Evolutionary conservation across 176 grass and related monocot genomes (phyloP), one percentile per base, ranked within the genome.

Genomic region (Zizania latifolia): DNA sequence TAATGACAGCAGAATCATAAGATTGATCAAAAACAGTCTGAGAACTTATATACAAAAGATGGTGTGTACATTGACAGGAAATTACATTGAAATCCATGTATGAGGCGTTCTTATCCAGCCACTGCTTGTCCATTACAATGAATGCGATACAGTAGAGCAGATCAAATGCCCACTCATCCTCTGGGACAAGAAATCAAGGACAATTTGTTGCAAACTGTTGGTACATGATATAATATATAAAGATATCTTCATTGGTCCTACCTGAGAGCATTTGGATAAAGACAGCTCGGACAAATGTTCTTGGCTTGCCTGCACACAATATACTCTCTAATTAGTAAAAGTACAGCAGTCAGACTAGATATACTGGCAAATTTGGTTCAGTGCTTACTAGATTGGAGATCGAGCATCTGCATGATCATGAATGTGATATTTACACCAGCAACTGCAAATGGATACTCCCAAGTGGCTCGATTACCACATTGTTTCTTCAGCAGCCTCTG

Each of bases 381-480:
- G 17, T 41, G 72, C 82, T 86, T 92, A 94, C 91, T 81, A 37
- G 91, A 92, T 58, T 91, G 91, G 19, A 98, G 89, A 83, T 98
- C 91, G 10, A 98, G 75, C 94, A 98, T 98, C 86, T 98, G 91
- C 89, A 98, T 98, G 61, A 98, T 94, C 95, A 98, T 98, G 68
- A 98, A 98, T 76, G 86, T 94, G 61, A 94, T 98, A 70, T 98
- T 94, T 58, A 98, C 89, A 71, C 95, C 95, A 31, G 89, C 95
- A 64, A 94, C 91, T 33, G 95, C 95, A 92, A 98, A 92, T 33
- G 89, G 91, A 60, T 98, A 90, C 89, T 92, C 95, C 94, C 91
- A 98, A 34, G 84, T 76, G 57, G 86, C 84, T 68, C 89, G 74
- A 60, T 98, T 93, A 16, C 94, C 89, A 10, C 86, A 83, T 72